These are phyloP conservation scores for Canariomyces notabilis DNA, from an alignment of 2,329 filamentous ascomycete genomes.

Conservation along the genomic window DNA sequence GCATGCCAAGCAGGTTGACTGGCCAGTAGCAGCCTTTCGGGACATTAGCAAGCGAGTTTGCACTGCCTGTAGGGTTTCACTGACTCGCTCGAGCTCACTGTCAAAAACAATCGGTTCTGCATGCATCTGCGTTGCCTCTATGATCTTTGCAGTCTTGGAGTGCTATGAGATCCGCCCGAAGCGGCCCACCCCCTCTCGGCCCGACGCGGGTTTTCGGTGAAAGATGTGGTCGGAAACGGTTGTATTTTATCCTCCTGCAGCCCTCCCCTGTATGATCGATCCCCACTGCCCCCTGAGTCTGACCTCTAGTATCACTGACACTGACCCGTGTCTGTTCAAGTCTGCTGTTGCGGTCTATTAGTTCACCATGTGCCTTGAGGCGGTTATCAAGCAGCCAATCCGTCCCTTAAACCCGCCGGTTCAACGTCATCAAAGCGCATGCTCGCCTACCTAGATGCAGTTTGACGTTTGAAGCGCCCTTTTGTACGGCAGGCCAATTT, in stretches of 20 bases:
- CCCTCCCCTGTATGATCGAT: background rate
- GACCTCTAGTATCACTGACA: no score
- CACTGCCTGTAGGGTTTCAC: constrained; percentile 14
- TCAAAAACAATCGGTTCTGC: no score
- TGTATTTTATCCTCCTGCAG: background rate
- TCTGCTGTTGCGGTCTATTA: no score
- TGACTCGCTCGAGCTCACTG: background rate
- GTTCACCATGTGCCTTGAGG: background rate
- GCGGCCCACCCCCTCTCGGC: no score
- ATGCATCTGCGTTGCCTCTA: background rate
- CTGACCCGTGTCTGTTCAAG: no score
- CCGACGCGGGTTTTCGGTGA: background rate
- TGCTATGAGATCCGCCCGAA: background rate
- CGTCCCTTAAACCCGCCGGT: background rate
- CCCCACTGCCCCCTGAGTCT: background rate
- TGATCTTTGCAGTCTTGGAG: background rate
- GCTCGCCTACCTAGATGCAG: background rate
- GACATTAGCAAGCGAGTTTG: constrained; percentile 17
- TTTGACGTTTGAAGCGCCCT: background rate
- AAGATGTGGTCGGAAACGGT: background rate
- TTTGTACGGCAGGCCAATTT: background rate
- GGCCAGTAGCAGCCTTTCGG: constrained; percentile 18
- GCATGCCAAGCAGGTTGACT: constrained; percentile 17
- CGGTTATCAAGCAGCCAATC: background rate
- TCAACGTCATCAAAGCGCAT: no score